Evolutionary conservation across 768 basidiomycete species (phyloP), one percentile per base, ranked within the genome.

Genomic region (Trametes punicea): DNA sequence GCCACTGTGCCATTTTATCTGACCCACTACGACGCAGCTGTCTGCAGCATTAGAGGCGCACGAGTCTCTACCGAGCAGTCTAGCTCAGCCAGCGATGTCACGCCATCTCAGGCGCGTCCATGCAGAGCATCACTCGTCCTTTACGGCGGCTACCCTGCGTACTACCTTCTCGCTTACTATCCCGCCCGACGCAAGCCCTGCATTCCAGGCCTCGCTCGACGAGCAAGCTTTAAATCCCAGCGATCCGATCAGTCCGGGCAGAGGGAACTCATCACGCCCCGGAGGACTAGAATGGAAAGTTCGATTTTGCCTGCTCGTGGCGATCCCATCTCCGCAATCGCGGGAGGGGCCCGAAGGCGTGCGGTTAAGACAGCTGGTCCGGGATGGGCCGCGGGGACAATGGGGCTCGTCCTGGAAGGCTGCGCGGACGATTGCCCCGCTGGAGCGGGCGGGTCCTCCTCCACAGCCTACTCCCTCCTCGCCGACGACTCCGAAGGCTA

Each of bases 281-380:
- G 94, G 96, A 8, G 96, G 95, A 0, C 73, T 98, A 8, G 84
- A 90, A 64, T 98, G 96, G 96, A 89, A 87, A 65, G 86, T 98
- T 15, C 77, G 90, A 40, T 63, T 98, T 50, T 87, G 88, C 46
- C 79, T 98, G 50, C 77, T 96, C n/a, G 92, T 98, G 3, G 84
- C 84, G 25, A 79, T 90, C 21, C 84, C 83, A 0, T 67, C 73
- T 6, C 79, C 79, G 13, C 65, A 70, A 4, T 74, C 82, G 16
- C 65, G 75, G 47, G 62, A 61, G 9, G 79, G 79, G 2, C 74
- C 73, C 18, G 81, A 81, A 56, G 81, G 79, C 13, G 81, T 81
- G 31, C 68, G 78, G 51, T 63, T 84, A 36, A 82, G 78, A 64
- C 75, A 77, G 41, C 71, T 90, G 31, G 69, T 75, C 2, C 71